Percentiles rank a stretch among this genome's conserved stretches.
phyloP scores from a whole-genome alignment of 1,284 basidiomycete genomes.

The Apiotrichum veenhuisii region DNA sequence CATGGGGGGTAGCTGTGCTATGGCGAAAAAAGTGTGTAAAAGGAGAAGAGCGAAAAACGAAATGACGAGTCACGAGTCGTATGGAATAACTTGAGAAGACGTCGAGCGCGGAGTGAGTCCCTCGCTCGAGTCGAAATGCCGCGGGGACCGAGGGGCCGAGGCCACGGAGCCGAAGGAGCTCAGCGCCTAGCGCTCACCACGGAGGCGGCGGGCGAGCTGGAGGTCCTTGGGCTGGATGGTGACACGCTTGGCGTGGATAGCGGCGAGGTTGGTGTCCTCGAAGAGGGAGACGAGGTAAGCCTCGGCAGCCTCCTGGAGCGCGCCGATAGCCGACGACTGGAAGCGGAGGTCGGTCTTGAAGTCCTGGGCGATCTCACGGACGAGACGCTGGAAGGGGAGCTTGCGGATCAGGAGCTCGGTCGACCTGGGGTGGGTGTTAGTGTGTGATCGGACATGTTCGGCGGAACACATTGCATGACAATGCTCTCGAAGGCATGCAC shows the following conservation, averaged over 20 bases:
- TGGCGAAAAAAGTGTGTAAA: constrained; percentile 9
- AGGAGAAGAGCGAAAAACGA: constrained; percentile 42
- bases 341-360: constrained; percentile 67
- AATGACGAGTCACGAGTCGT: constrained; percentile 3
- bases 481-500: background rate
- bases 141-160: too few relatives aligned
- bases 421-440: constrained; percentile 49
- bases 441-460: too few relatives aligned
- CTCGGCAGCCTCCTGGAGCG: constrained; percentile 72
- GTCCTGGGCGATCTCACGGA: constrained; percentile 65
- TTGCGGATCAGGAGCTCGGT: constrained; percentile 89
- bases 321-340: constrained; percentile 67
- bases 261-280: constrained; percentile 53
- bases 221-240: constrained; percentile 69
- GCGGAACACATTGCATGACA: too few relatives aligned
- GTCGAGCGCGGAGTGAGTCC: background rate
- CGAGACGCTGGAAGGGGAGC: constrained; percentile 86
- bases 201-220: constrained; percentile 59
- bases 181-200: constrained; percentile 53
- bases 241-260: constrained; percentile 56
- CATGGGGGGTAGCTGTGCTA: background rate
- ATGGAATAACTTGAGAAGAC: background rate
- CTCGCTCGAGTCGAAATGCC: background rate
- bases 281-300: constrained; percentile 55
- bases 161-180: background rate